Evolutionary conservation across 2,329 filamentous ascomycete species (phyloP), one percentile per base, ranked within the genome.

Genomic region (Stachybotrys chlorohalonatus): DNA sequence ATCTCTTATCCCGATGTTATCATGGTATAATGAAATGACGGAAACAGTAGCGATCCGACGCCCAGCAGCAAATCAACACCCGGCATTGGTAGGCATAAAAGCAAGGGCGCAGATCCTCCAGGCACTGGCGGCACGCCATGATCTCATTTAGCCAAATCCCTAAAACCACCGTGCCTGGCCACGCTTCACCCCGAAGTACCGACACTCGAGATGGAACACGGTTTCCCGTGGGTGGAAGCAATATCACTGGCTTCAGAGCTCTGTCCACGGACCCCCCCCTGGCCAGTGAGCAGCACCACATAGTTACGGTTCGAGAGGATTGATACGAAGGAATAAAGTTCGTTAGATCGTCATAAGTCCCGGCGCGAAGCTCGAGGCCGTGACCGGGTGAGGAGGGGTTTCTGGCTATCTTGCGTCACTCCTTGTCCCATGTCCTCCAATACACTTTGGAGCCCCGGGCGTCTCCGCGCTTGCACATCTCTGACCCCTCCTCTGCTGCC

Each of bases 351-450:
- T 42, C 36, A 9, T 5, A 13, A 42, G 36, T 13, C 9, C 13
- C 36, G 9, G 36, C 36, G 36, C 36, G 36, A 42, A 42, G 36
- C 36, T 42, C 36, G 36, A 42, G 36, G 36, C 36, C 36, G 36
- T 31, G 49, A 13, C 17, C 9, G 30, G 49, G 49, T 11, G 24
- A 51, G 16, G 50, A 52, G 50, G 50, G 50, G 50, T 45, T 42
- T 51, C 50, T 17, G 50, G 50, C 50, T 31, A 52, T 52, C 50
- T 52, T 52, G 50, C 50, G 50, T 52, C 50, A 52, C 50, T 11
- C n/a, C 39, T n/a, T 31, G 36, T 42, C 36, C 9, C 13, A 42
- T 42, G 9, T 42, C 9, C 36, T 42, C 36, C 8, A 42, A 9
- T 9, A 9, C 36, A 42, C 8, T 42, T 9, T 9, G 36, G 36